Evolutionary conservation across 2,329 filamentous ascomycete genomes (phyloP).

Genomic region (Podosphaera leucotricha): DNA sequence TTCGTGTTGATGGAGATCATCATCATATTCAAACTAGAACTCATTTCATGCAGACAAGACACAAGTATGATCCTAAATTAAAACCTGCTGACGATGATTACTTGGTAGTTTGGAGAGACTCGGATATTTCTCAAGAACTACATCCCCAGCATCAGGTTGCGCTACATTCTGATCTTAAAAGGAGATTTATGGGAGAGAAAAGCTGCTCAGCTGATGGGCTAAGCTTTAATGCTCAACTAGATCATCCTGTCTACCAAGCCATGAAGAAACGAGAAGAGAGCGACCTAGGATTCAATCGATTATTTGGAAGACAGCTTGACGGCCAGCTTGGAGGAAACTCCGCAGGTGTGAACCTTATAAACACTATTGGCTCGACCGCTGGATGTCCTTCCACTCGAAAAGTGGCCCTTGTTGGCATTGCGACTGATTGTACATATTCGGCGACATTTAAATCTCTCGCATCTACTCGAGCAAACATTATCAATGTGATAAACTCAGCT

Average conservation of each 20-base stretch:
- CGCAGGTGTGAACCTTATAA: slow-evolving; percentile 53
- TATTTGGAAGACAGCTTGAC: slow-evolving; percentile 58
- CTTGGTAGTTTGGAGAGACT: slow-evolving; percentile 85
- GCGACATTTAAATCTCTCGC: slow-evolving; percentile 40
- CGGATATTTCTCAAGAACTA: slow-evolving; percentile 36
- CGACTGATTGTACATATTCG: slow-evolving; percentile 81
- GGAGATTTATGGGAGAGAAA: slow-evolving; percentile 15
- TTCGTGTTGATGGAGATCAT: slow-evolving; percentile 56
- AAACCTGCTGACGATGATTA: slow-evolving; percentile 35
- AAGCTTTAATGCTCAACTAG: slow-evolving; percentile 50
- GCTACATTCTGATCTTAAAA: slow-evolving; percentile 22
- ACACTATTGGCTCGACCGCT: slow-evolving; percentile 55
- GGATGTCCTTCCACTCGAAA: slow-evolving; percentile 80
- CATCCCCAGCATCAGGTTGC: slow-evolving; percentile 21
- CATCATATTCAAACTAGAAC: slow-evolving; percentile 65
- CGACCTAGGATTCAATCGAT: slow-evolving; percentile 35
- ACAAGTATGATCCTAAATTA: slow-evolving; percentile 41
- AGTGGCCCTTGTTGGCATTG: slow-evolving; percentile 76
- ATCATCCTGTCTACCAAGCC: slow-evolving; percentile 40
- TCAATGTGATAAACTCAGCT: slow-evolving; percentile 63
- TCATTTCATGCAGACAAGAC: slow-evolving; percentile 50
- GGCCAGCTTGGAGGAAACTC: slow-evolving; percentile 49
- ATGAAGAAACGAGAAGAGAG: slow-evolving; percentile 24
- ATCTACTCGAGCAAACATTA: slow-evolving; percentile 49
- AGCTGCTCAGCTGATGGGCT: slow-evolving; percentile 56